phyloP scores from a whole-genome alignment of 805 yeast genomes.

The Saccharomycopsis fermentans region DNA sequence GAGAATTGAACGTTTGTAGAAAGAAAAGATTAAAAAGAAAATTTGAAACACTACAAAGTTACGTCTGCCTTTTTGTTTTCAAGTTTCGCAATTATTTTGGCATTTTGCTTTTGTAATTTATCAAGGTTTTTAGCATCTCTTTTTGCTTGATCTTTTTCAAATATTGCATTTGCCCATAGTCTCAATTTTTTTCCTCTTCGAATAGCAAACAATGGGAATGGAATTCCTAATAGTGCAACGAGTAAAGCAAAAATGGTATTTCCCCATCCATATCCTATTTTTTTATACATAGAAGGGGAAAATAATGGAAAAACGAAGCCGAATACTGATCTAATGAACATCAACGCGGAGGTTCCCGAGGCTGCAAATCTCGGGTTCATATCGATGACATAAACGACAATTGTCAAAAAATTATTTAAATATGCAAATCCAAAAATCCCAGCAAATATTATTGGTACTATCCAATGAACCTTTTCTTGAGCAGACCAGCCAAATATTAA shows the following conservation, averaged over 20 bases:
- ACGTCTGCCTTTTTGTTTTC: not conserved
- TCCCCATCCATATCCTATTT: constrained; percentile 63
- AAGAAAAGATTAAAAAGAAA: too few relatives aligned
- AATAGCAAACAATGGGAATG: constrained; percentile 51
- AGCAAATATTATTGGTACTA: constrained; percentile 55
- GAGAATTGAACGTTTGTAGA: too few relatives aligned
- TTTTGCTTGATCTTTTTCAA: constrained; percentile 37
- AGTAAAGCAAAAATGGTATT: constrained; percentile 51
- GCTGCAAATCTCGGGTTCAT: constrained; percentile 63
- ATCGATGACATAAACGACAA: constrained; percentile 55
- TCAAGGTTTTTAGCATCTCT: constrained; percentile 28
- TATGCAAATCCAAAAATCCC: constrained; percentile 47
- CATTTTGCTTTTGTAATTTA: not conserved
- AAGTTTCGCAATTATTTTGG: not conserved
- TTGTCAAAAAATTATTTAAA: constrained; percentile 44
- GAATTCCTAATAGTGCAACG: constrained; percentile 50
- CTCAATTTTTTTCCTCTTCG: constrained; percentile 49
- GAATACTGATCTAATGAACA: constrained; percentile 53
- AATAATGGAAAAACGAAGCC: constrained; percentile 65
- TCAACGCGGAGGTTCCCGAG: constrained; percentile 55
- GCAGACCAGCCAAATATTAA: constrained; percentile 71
- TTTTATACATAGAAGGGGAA: constrained; percentile 45
- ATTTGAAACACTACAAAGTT: too few relatives aligned
- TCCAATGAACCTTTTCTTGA: constrained; percentile 43
- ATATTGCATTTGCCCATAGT: constrained; percentile 44